Evolutionary conservation across 805 yeast species (phyloP), one percentile per base, ranked within the genome.

Genomic region (baker's yeast (Saccharomyces cerevisiae)): DNA sequence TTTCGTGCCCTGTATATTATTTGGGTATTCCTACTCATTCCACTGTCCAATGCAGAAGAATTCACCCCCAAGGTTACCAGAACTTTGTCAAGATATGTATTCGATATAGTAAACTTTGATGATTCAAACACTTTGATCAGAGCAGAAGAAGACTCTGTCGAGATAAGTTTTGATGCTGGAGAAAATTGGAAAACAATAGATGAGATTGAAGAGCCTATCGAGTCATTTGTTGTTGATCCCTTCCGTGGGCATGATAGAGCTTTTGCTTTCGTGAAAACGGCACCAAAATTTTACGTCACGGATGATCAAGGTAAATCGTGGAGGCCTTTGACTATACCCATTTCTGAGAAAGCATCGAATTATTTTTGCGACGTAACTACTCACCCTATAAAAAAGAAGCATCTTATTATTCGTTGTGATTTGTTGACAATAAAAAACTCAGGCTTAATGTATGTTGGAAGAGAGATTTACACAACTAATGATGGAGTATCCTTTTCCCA

Each of bases 121-220:
- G 87, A 83, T 60, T 77, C 85, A 0, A 61, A 78, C 0, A 73
- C 71, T n/a, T 55, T 80, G 3, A 51, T 83, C 30, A 61, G 61
- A 5, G 2, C 6, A 55, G 72, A 28, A 0, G n/a, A n/a, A n/a
- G 48, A 53, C 0, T 56, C 53, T 80, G 1, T 66, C n/a, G n/a
- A 60, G 11, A 61, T 73, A 8, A 78, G 85, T 3, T 64, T 60
- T 10, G 78, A 83, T 62, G 76, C 79, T 60, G 89, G 89, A 8
- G 68, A 55, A 10, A 61, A 67, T 0, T 84, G 85, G 84, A 48
- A 57, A 26, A 6, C 8, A 0, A 52, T 63, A 6, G 30, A 53
- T 4, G 58, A 48, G 1, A 46, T 59, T n/a, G 43, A 55, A 2
- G 55, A 55, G 2, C 29, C 48, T 1, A 49, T 9, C 1, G 27